Base-by-base conservation (phyloP, 78 protist species). In the Parvularia atlantis region DNA sequence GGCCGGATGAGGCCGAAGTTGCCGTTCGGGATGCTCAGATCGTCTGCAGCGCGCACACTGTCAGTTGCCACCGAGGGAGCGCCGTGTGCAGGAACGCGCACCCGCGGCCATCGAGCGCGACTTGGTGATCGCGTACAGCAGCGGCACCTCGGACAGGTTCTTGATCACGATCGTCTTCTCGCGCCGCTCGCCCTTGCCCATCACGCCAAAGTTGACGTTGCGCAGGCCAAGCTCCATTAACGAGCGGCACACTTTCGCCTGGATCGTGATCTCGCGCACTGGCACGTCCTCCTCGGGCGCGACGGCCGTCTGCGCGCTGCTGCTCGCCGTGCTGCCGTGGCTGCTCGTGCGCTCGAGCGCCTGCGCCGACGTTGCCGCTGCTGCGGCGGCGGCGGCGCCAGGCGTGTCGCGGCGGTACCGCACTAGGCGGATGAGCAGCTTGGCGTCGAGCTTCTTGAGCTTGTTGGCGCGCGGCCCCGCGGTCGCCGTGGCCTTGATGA, bases 1-100 rank as follows among this genome's bases (percentile, higher is more conserved):
- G 90, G 84, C 54, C 83, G 64, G 44, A 85, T 66, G 10, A 85
- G 60, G 73, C 91, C 91, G 70, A 69, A 50, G 39, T 83, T 71
- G 58, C 74, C 91, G 0, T 61, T 50, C 19, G 28, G 69, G 60
- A 86, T 70, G 53, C 54, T 59, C 17, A 86, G 36, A 61, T 86
- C 85, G 54, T 20, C 73, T 59, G 36, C 13, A 59, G 64, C 13
- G 50, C 26, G 13, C 50, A 9, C 13, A 44, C 50, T 44, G 50
- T 44, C 13, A 44, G 50, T 44, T n/a, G n/a, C n/a, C n/a, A n/a
- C n/a, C 26, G 50, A 44, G 50, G 50, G 26, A 44, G 26, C 26
- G 50, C 9, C 13, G 50, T 44, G 50, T 44, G 50, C 50, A 44
- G 22, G 57, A 22, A 26, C 22, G 20, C 57, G 57, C 22, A 53